A percentile compares a stretch with the other conserved stretches of the same genome.
phyloP scores from a whole-genome alignment of 768 basidiomycete species.

The Rhodotorula paludigena region DNA sequence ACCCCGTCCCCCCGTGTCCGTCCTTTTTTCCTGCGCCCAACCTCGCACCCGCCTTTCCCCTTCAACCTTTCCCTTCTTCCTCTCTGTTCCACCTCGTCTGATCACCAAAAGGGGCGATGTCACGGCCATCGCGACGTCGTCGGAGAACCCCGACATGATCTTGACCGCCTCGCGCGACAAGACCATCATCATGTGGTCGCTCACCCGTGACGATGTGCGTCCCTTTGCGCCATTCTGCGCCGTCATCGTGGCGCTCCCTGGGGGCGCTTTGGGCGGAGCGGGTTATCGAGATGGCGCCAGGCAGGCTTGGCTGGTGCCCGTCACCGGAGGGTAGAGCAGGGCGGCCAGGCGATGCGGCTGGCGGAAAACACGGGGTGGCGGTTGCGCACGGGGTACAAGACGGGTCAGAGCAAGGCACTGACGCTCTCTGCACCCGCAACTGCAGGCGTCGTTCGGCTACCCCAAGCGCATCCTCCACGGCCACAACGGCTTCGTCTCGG shows the following conservation, averaged over 20 bases:
- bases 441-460: constrained; percentile 80
- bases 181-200: constrained; percentile 98
- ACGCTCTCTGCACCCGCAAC: not conserved
- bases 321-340: no score
- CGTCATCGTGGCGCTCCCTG: not conserved
- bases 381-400: no score
- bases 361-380: no score
- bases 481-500: constrained; percentile 60
- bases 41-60: constrained; percentile 2
- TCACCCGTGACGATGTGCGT: constrained; percentile 67
- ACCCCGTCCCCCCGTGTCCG: not conserved
- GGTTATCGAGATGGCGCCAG: no score
- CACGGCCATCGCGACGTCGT: constrained; percentile 95
- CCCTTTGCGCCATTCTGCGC: not conserved
- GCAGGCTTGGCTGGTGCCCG: no score
- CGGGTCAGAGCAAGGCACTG: not conserved
- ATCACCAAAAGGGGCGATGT: constrained; percentile 93
- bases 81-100: constrained; percentile 48
- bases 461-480: constrained; percentile 96
- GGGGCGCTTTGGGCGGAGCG: no score
- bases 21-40: not conserved
- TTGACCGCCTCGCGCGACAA: constrained; percentile 98
- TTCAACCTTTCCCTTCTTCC: not conserved
- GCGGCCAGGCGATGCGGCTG: no score
- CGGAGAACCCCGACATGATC: constrained; percentile 98